A percentile compares a stretch with the other conserved stretches of the same genome.
These are phyloP conservation scores for Globisporangium paddicum DNA, from an alignment of 352 stramenopile genomes.

Conservation along the genomic window DNA sequence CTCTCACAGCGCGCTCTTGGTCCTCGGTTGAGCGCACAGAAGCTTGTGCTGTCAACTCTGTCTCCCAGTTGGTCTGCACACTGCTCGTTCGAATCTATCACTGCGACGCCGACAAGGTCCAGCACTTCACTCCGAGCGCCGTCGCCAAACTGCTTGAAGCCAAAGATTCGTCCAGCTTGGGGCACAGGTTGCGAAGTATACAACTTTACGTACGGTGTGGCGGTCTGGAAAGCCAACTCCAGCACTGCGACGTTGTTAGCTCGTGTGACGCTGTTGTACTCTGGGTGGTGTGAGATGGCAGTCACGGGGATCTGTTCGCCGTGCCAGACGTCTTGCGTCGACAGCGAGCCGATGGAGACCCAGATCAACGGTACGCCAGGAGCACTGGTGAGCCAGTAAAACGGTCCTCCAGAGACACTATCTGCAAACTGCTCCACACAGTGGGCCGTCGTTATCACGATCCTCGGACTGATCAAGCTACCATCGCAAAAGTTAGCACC, in stretches of 20 bases:
- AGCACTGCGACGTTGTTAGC: not conserved
- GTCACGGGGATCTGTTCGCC: not conserved
- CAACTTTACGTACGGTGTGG: not conserved
- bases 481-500: slow-evolving; percentile 4
- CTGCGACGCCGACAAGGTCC: not conserved
- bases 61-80: not conserved
- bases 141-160: not conserved
- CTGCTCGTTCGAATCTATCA: not conserved
- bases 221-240: not conserved
- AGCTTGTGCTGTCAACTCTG: not conserved
- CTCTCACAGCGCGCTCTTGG: not conserved
- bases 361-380: no score
- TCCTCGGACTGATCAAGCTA: not conserved
- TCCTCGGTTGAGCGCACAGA: not conserved
- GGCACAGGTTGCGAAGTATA: not conserved
- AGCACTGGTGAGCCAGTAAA: no score
- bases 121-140: not conserved
- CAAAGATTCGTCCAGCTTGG: not conserved
- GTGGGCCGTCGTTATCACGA: slow-evolving; percentile 5
- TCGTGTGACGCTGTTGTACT: not conserved
- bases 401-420: no score
- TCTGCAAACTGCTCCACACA: slow-evolving; percentile 1
- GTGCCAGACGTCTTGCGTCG: not conserved
- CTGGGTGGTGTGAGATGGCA: not conserved
- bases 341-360: slow-evolving; percentile 18